Percentiles rank a stretch among this genome's conserved stretches.
These are phyloP conservation scores for Penstemon newberryi DNA, from an alignment of 257 asterid species.

Conservation along the genomic window DNA sequence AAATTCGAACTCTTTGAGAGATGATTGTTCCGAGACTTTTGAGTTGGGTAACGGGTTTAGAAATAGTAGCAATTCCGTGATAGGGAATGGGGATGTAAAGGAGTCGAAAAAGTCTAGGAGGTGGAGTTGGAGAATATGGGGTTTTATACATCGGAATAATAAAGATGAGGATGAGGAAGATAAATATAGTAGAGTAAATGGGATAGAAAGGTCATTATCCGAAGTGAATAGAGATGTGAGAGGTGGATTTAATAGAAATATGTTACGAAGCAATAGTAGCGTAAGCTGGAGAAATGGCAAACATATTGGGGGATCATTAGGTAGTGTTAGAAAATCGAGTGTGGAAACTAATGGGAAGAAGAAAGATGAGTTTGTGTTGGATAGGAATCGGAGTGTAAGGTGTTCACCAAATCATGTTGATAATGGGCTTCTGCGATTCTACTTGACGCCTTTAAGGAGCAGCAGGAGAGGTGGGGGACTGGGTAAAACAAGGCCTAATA, in stretches of 20 bases:
- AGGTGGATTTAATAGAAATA: constrained; percentile 48
- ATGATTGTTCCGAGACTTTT: constrained; percentile 71
- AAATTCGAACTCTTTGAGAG: constrained; percentile 64
- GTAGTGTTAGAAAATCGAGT: constrained; percentile 50
- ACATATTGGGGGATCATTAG: constrained; percentile 54
- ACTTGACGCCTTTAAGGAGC: constrained; percentile 74
- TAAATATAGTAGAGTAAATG: constrained; percentile 51
- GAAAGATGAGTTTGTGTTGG: constrained; percentile 65
- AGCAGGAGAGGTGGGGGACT: constrained; percentile 69
- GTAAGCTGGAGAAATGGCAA: constrained; percentile 71
- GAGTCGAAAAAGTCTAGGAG: constrained; percentile 60
- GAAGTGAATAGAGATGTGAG: constrained; percentile 40
- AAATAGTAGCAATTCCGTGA: constrained; percentile 51
- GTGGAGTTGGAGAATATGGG: constrained; percentile 78
- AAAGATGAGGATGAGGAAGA: constrained; percentile 59
- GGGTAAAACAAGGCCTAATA: constrained; percentile 57
- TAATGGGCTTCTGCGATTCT: constrained; percentile 77
- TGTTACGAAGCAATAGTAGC: constrained; percentile 72
- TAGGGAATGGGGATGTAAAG: constrained; percentile 58
- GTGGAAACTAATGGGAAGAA: constrained; percentile 58
- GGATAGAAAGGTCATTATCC: constrained; percentile 72
- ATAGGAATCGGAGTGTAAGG: constrained; percentile 77
- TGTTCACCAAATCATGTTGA: constrained; percentile 68
- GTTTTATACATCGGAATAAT: constrained; percentile 53
- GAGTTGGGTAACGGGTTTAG: constrained; percentile 63